Conservation (phyloP, 2,329 filamentous ascomycete genomes). For the Penicillium sp. region DNA sequence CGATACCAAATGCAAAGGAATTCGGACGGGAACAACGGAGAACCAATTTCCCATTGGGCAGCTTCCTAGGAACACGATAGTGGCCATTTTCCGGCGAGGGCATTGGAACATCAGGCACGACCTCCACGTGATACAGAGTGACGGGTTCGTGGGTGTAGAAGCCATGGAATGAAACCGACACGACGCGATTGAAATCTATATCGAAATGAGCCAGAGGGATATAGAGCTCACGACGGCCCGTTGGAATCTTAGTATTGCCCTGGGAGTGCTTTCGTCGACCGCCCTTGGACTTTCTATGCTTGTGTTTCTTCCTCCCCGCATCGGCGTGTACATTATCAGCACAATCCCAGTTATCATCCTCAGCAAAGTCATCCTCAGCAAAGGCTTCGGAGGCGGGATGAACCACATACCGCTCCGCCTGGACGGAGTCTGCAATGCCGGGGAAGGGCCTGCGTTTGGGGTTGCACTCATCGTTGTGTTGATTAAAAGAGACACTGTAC, state of each 20-base stretch:
- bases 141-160: conserved; percentile 56
- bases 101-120: conserved; percentile 54
- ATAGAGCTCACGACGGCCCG: conserved; percentile 53
- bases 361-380: not conserved
- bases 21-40: conserved; percentile 66
- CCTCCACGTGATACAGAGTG: conserved; percentile 59
- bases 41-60: conserved; percentile 59
- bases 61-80: conserved; percentile 56
- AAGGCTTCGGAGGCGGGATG: not conserved
- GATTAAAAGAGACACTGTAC: conserved; percentile 64
- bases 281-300: not conserved
- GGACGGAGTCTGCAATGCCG: conserved; percentile 65
- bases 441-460: conserved; percentile 57
- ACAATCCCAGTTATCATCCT: not conserved
- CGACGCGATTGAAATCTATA: conserved; percentile 54
- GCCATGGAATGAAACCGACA: conserved; percentile 62
- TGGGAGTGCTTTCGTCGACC: not conserved
- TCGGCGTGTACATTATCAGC: not conserved
- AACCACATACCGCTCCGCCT: conserved; percentile 57
- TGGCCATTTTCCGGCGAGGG: conserved; percentile 24
- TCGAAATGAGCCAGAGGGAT: conserved; percentile 66
- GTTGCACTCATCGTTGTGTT: conserved; percentile 63
- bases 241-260: not conserved
- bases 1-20: conserved; percentile 70
- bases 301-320: not conserved